A percentile compares a stretch with the other conserved stretches of the same genome.
These are phyloP conservation scores for Nannochloris sp. DNA, from an alignment of 139 green algal species.

Conservation along the genomic window DNA sequence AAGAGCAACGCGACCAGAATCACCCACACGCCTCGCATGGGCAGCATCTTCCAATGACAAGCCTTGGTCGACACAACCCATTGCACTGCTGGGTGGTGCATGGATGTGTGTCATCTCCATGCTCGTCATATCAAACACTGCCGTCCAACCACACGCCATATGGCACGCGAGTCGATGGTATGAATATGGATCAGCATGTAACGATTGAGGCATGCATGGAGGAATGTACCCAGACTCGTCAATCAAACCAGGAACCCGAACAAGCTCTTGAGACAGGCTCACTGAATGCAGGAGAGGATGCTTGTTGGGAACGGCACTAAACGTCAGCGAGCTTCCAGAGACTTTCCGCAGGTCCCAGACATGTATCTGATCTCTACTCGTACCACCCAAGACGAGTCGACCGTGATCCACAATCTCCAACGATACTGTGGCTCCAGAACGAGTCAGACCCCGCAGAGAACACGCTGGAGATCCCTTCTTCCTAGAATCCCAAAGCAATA, in stretches of 20 bases:
- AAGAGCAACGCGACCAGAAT: not conserved
- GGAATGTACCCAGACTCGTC: slow-evolving; percentile 14
- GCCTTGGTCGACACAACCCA: no score
- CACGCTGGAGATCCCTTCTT: not conserved
- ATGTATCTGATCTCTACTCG: slow-evolving; percentile 17
- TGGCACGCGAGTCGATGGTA: slow-evolving; percentile 20
- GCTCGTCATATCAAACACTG: slow-evolving; percentile 12
- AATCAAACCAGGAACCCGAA: slow-evolving; percentile 15
- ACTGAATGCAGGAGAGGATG: slow-evolving; percentile 19
- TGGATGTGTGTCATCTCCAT: slow-evolving; percentile 24
- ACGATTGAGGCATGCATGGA: slow-evolving; percentile 12
- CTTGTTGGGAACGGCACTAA: slow-evolving; percentile 10
- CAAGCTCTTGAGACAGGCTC: slow-evolving; percentile 9
- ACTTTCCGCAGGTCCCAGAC: slow-evolving; percentile 19
- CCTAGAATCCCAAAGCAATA: slow-evolving; percentile 6
- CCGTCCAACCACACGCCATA: slow-evolving; percentile 24
- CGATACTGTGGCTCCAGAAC: not conserved
- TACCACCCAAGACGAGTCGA: slow-evolving; percentile 14
- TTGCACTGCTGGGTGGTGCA: slow-evolving; percentile 6
- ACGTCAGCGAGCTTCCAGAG: slow-evolving; percentile 8
- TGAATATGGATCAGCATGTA: slow-evolving; percentile 17
- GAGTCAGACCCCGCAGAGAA: slow-evolving; percentile 2
- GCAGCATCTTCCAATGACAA: no score
- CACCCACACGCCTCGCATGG: not conserved
- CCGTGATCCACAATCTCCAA: not conserved